These are phyloP conservation scores for Metschnikowia drakensbergensis DNA, from an alignment of 805 yeast genomes.

Conservation along the genomic window DNA sequence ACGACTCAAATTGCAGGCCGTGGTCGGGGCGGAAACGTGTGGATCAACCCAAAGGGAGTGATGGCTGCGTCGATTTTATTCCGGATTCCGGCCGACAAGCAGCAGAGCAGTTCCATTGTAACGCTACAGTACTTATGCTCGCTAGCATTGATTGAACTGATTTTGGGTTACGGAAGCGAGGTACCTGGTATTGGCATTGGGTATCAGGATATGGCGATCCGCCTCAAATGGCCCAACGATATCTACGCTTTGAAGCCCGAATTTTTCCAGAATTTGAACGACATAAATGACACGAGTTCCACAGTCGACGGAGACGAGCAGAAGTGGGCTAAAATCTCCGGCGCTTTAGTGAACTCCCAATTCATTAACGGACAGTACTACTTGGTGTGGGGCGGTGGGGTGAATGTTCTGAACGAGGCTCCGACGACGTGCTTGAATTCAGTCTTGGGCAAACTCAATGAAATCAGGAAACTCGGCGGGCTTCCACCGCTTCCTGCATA, in stretches of 20 bases:
- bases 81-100: constrained; percentile 47
- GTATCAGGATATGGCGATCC: constrained; percentile 71
- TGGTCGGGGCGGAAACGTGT: constrained; percentile 91
- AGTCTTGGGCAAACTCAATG: constrained; percentile 61
- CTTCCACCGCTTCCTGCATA: constrained; percentile 43
- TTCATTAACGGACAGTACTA: constrained; percentile 56
- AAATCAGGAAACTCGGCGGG: constrained; percentile 42
- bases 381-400: constrained; percentile 81
- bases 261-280: constrained; percentile 31
- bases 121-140: constrained; percentile 84
- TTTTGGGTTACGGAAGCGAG: constrained; percentile 50
- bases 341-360: constrained; percentile 79
- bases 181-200: constrained; percentile 43
- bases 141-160: constrained; percentile 77
- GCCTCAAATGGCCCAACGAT: constrained; percentile 97
- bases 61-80: constrained; percentile 74
- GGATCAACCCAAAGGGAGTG: constrained; percentile 95
- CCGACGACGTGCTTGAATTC: constrained; percentile 88
- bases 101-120: constrained; percentile 55
- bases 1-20: constrained; percentile 85
- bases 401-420: constrained; percentile 77
- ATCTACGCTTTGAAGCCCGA: constrained; percentile 72
- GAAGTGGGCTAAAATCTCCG: constrained; percentile 73
- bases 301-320: constrained; percentile 55
- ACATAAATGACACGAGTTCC: constrained; percentile 29